Evolutionary conservation across 768 basidiomycete species (phyloP).

Genomic region (Asterophora lycoperdoides): DNA sequence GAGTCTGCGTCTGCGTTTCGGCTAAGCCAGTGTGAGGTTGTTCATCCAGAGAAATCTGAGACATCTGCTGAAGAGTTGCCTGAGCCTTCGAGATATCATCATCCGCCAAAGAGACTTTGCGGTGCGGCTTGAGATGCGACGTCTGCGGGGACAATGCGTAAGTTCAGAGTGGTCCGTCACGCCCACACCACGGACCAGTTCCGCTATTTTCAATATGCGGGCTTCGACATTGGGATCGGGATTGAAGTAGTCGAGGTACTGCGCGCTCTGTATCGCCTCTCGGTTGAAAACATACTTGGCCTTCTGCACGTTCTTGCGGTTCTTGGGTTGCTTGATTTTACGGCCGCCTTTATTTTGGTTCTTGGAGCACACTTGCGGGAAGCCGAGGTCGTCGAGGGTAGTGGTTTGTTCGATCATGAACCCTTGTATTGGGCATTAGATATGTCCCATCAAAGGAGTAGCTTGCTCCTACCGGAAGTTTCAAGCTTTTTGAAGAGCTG

Average conservation of each 20-base stretch:
- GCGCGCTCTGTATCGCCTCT: conserved; percentile 36
- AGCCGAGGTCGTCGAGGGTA: conserved; percentile 46
- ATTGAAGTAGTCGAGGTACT: conserved; percentile 68
- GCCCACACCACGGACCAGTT: conserved; percentile 41
- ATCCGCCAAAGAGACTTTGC: conserved; percentile 3
- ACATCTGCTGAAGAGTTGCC: background rate
- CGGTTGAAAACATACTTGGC: conserved; percentile 55
- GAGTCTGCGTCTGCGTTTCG: conserved; percentile 31
- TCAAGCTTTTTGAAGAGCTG: conserved; percentile 69
- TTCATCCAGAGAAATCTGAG: conserved; percentile 2
- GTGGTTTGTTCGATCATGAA: conserved; percentile 53
- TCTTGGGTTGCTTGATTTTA: conserved; percentile 39
- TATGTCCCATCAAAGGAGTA: background rate
- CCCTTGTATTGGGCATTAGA: conserved; percentile 31
- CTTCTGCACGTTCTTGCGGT: conserved; percentile 51
- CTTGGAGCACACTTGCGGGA: conserved; percentile 38
- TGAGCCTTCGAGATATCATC: conserved; percentile 8
- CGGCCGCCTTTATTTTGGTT: conserved; percentile 36
- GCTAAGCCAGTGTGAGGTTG: background rate
- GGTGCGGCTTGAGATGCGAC: conserved; percentile 6
- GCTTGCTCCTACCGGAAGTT: conserved; percentile 49
- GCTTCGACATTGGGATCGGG: conserved; percentile 56
- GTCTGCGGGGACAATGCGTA: conserved; percentile 3
- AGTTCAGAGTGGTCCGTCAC: background rate
- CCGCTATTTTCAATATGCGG: conserved; percentile 54